Conservation (phyloP, 768 basidiomycete species). For the Russula sp. region DNA sequence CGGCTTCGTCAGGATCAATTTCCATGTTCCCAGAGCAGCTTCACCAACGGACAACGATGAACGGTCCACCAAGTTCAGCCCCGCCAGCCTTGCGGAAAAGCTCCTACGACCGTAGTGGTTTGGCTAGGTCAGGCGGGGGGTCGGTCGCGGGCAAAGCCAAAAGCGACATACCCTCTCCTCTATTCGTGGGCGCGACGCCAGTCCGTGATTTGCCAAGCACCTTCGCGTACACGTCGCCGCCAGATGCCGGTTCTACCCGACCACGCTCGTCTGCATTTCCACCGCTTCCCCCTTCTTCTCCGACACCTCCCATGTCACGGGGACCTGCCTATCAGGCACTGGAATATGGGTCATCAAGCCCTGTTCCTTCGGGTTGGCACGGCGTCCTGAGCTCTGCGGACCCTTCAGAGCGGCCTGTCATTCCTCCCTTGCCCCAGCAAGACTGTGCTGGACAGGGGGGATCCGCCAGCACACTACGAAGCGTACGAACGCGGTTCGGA, state of each 20-base stretch:
- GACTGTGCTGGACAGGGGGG: neutral
- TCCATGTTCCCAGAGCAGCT: neutral
- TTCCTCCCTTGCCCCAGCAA: neutral
- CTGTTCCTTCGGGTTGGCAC: neutral
- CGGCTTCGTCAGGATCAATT: neutral
- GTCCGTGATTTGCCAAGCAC: neutral
- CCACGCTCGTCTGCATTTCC: neutral
- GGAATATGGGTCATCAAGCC: neutral
- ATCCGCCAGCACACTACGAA: constrained; percentile 9
- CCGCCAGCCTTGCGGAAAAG: neutral
- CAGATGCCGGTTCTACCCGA: neutral
- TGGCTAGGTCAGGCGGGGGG: neutral
- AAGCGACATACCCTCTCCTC: neutral
- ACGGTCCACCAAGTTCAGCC: neutral
- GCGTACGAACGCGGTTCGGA: constrained; percentile 11
- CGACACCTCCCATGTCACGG: neutral
- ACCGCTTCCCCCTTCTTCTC: neutral
- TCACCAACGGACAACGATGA: neutral
- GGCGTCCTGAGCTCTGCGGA: neutral
- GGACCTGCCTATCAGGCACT: neutral
- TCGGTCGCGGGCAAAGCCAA: neutral
- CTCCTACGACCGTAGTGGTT: neutral
- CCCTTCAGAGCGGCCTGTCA: neutral
- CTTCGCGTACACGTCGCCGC: neutral
- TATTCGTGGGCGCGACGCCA: neutral